These are phyloP conservation scores for Penicillium sp. DNA, from an alignment of 2,329 filamentous ascomycete species.

Conservation along the genomic window DNA sequence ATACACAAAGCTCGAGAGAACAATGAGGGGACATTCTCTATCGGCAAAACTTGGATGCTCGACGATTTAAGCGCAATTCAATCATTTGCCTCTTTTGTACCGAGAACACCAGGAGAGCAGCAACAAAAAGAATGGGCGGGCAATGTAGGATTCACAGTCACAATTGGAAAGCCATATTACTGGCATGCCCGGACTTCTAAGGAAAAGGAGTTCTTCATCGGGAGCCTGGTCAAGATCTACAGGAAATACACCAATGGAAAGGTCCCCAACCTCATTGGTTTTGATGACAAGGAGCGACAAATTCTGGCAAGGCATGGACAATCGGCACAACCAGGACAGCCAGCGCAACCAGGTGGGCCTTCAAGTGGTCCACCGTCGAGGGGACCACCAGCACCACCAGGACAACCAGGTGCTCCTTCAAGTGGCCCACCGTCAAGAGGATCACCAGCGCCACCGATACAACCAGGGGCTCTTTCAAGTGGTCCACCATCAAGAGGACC, in stretches of 20 bases:
- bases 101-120: conserved; percentile 59
- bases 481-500: conserved; percentile 27
- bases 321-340: conserved; percentile 7
- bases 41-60: conserved; percentile 97
- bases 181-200: conserved; percentile 93
- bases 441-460: conserved; percentile 4
- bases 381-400: conserved; percentile 12
- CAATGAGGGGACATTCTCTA: conserved; percentile 87
- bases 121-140: conserved; percentile 73
- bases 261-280: conserved; percentile 74
- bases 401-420: conserved; percentile 13
- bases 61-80: conserved; percentile 84
- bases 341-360: conserved; percentile 4
- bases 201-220: conserved; percentile 98
- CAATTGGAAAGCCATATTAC: conserved; percentile 90
- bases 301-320: conserved; percentile 61
- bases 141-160: conserved; percentile 81
- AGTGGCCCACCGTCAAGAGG: conserved; percentile 25
- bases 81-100: conserved; percentile 68
- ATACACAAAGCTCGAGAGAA: conserved; percentile 98
- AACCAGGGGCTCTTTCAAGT: conserved; percentile 11
- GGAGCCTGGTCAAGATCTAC: conserved; percentile 92
- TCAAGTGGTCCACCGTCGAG: conserved; percentile 25
- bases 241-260: conserved; percentile 92
- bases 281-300: conserved; percentile 76